A percentile compares a stretch with the other conserved stretches of the same genome.
phyloP scores from a whole-genome alignment of 495 filamentous ascomycete genomes.

The Tetracladium setigerum region DNA sequence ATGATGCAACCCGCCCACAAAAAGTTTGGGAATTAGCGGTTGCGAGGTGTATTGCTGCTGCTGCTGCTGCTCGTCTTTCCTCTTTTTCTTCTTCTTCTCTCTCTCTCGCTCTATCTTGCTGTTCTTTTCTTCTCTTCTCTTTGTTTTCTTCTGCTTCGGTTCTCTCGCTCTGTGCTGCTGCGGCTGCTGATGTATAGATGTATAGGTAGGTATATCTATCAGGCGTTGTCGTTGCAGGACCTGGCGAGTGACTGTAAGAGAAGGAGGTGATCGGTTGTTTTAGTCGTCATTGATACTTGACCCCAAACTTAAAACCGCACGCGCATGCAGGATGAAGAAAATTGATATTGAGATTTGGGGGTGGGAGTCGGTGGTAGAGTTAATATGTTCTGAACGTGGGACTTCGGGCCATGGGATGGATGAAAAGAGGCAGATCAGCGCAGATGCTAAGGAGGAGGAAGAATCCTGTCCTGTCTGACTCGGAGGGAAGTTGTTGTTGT shows the following conservation, averaged over 20 bases:
- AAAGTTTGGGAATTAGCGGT: not conserved
- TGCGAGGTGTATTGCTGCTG: no score
- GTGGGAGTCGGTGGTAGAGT: no score
- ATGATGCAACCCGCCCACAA: not conserved
- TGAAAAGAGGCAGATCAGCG: no score
- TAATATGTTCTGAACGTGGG: no score
- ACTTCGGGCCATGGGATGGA: no score
- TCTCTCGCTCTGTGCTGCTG: not conserved
- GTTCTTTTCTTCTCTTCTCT: not conserved
- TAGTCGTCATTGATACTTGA: slow-evolving; percentile 20
- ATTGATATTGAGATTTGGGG: no score
- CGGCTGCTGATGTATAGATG: not conserved
- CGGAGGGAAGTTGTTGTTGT: no score
- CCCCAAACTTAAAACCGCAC: not conserved
- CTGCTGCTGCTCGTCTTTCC: no score
- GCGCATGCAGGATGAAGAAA: no score
- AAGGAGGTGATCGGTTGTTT: slow-evolving; percentile 13
- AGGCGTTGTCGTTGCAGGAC: slow-evolving; percentile 14
- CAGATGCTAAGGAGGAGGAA: no score
- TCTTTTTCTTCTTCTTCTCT: not conserved
- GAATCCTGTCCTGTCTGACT: no score
- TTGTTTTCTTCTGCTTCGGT: not conserved
- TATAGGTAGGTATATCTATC: not conserved
- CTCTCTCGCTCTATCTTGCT: no score
- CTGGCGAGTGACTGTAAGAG: slow-evolving; percentile 21